Conservation (phyloP, 2,329 filamentous ascomycete genomes). For the Trichophaea hybrida region DNA sequence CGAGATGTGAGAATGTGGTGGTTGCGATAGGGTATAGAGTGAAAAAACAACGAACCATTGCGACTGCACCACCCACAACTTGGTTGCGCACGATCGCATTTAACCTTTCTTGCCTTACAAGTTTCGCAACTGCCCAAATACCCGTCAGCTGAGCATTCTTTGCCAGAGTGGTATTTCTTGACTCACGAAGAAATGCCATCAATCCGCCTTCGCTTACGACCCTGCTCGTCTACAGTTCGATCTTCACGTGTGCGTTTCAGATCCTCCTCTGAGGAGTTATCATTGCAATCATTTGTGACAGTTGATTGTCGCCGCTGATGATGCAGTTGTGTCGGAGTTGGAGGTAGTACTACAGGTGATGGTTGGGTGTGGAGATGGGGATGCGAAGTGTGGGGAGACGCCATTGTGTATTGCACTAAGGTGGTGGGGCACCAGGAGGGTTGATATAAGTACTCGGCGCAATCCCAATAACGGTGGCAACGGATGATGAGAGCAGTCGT, state of each 20-base stretch:
- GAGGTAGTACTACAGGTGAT: neutral
- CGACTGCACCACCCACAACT: constrained; percentile 54
- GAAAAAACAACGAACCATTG: constrained; percentile 38
- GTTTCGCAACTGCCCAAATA: constrained; percentile 50
- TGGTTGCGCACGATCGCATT: constrained; percentile 63
- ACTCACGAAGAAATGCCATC: constrained; percentile 23
- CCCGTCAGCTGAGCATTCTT: neutral
- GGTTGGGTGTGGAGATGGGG: neutral
- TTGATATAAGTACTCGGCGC: no score
- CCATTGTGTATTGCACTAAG: no score
- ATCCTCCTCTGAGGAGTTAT: neutral
- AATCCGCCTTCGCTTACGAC: constrained; percentile 19
- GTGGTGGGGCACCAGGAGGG: no score
- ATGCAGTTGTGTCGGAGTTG: neutral
- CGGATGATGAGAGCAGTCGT: no score
- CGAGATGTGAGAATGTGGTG: neutral
- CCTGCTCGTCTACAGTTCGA: constrained; percentile 3
- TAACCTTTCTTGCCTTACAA: constrained; percentile 68
- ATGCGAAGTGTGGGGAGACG: neutral
- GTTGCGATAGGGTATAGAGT: neutral
- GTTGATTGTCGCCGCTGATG: constrained; percentile 1
- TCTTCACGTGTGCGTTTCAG: neutral
- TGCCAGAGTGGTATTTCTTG: neutral
- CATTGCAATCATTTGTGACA: neutral
- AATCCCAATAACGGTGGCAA: no score